A percentile compares a stretch with the other conserved stretches of the same genome.
Conservation (phyloP, 257 asterid species). For the Fraxinus quadrangulata region DNA sequence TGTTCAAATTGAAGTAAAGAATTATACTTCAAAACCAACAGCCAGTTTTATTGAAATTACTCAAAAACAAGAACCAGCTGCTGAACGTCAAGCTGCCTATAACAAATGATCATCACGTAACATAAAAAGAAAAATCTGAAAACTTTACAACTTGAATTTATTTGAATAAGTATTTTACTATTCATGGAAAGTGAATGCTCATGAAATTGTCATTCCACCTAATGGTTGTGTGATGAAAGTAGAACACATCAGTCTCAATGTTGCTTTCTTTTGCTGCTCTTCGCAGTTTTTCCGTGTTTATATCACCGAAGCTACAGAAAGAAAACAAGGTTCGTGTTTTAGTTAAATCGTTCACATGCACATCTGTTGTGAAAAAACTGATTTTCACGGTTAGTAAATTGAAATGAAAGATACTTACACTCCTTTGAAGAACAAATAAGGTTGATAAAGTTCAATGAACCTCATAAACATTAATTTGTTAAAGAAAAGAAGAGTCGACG, state of each 20-base stretch:
- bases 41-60: no score
- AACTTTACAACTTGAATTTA: conserved; percentile 22
- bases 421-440: conserved; percentile 85
- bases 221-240: conserved; percentile 67
- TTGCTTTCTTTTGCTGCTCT: conserved; percentile 42
- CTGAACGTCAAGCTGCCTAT: neutral
- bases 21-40: no score
- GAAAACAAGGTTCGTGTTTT: neutral
- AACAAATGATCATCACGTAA: neutral
- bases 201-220: conserved; percentile 80
- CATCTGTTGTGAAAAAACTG: neutral
- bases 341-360: neutral
- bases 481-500: neutral
- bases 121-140: no score
- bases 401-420: conserved; percentile 49
- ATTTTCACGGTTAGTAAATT: neutral
- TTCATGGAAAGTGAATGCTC: conserved; percentile 72
- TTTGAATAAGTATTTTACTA: conserved; percentile 67
- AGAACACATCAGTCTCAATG: conserved; percentile 44
- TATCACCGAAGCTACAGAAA: conserved; percentile 60
- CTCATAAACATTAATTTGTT: conserved; percentile 23
- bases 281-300: conserved; percentile 67
- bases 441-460: conserved; percentile 68
- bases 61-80: neutral
- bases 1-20: no score